phyloP scores from a whole-genome alignment of 306 rosid genomes.

The Boehmeria nivea region DNA sequence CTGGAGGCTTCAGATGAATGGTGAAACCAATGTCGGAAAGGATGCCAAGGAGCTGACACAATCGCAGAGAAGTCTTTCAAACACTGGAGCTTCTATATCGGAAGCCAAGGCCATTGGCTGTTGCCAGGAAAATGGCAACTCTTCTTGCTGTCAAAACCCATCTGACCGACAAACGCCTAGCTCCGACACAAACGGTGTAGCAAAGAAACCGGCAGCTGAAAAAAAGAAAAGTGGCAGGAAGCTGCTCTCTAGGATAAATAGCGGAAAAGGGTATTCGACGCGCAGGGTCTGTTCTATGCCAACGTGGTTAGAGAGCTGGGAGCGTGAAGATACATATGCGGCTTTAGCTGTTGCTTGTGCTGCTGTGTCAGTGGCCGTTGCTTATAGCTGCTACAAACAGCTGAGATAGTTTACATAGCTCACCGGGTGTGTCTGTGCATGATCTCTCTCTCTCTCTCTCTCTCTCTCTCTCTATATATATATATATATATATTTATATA shows the following conservation, averaged over 20 bases:
- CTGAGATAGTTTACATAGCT: conserved; percentile 14
- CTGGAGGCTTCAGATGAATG: conserved; percentile 45
- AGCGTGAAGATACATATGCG: conserved; percentile 81
- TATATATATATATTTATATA: background rate
- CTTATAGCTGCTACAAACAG: conserved; percentile 82
- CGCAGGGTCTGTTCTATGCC: conserved; percentile 59
- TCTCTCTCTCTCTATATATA: background rate
- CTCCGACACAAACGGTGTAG: conserved; percentile 33
- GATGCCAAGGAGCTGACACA: conserved; percentile 22
- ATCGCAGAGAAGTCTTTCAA: conserved; percentile 17
- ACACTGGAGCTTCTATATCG: conserved; percentile 12
- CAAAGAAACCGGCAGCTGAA: conserved; percentile 34
- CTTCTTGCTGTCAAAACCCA: conserved; percentile 51
- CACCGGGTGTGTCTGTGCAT: too few relatives aligned
- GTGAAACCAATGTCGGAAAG: conserved; percentile 33
- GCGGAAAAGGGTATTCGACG: conserved; percentile 43
- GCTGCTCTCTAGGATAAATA: conserved; percentile 32
- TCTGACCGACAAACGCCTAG: conserved; percentile 24
- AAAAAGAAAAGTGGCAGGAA: conserved; percentile 37
- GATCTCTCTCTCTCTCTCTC: too few relatives aligned
- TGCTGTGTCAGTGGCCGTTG: conserved; percentile 65
- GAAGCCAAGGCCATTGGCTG: conserved; percentile 37
- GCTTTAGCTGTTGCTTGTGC: conserved; percentile 80
- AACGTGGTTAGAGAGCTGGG: conserved; percentile 83
- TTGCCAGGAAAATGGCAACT: conserved; percentile 38